These are phyloP conservation scores for Xylaria multiplex DNA, from an alignment of 2,329 filamentous ascomycete species.

Conservation along the genomic window DNA sequence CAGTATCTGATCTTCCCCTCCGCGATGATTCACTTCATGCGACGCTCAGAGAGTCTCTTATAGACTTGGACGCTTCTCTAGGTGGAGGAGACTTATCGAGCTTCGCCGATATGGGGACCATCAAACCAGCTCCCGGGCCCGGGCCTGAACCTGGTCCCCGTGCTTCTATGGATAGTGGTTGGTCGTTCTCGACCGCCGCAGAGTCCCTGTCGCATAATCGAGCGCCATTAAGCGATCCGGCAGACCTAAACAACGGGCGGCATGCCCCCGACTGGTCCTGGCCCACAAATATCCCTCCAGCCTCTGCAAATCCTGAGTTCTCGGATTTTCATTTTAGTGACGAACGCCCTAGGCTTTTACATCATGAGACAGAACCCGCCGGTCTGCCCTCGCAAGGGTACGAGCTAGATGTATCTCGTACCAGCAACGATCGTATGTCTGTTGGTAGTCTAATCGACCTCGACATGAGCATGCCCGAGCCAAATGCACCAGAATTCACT, in stretches of 20 bases:
- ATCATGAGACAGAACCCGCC: conserved; percentile 63
- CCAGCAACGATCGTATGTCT: conserved; percentile 54
- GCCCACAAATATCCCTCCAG: conserved; percentile 62
- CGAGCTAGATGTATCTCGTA: conserved; percentile 53
- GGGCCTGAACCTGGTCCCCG: conserved; percentile 50
- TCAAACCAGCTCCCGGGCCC: conserved; percentile 58
- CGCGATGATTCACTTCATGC: conserved; percentile 64
- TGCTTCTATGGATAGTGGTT: conserved; percentile 60
- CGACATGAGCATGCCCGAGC: conserved; percentile 64
- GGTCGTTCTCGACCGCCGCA: conserved; percentile 54
- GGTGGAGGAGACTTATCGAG: conserved; percentile 65
- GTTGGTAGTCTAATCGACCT: conserved; percentile 63
- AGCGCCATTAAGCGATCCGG: conserved; percentile 67
- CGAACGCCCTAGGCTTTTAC: conserved; percentile 58
- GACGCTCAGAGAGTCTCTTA: conserved; percentile 69
- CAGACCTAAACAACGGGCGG: conserved; percentile 62
- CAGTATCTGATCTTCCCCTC: conserved; percentile 65
- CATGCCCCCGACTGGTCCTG: conserved; percentile 69
- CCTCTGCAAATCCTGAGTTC: conserved; percentile 63
- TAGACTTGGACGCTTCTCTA: conserved; percentile 71
- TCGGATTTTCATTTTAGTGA: conserved; percentile 61
- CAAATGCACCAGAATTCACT: conserved; percentile 59
- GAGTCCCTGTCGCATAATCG: conserved; percentile 55
- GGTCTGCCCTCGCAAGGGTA: conserved; percentile 54
- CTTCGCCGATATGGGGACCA: conserved; percentile 70